Conservation (phyloP, 2,329 filamentous ascomycete genomes). For the Tolypocladium paradoxum region DNA sequence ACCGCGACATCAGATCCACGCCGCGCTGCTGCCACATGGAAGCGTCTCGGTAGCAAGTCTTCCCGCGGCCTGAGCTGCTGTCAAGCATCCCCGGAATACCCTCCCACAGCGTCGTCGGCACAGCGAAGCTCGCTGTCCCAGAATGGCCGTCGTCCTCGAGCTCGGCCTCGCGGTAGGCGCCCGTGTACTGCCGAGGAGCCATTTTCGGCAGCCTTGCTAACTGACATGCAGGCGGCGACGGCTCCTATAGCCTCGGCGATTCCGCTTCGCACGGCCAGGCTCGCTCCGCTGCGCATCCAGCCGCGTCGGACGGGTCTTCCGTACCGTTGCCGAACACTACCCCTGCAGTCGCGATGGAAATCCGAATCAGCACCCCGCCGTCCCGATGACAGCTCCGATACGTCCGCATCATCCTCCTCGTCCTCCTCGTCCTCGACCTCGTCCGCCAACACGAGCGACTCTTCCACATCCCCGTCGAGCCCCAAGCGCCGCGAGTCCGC, state of each 20-base stretch:
- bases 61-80: background rate
- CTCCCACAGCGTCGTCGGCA: background rate
- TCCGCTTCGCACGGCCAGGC: conserved; percentile 8
- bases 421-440: background rate
- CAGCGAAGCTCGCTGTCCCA: background rate
- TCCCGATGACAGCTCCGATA: background rate
- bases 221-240: conserved; percentile 4
- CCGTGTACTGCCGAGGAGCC: background rate
- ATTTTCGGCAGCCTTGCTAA: background rate
- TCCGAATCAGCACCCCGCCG: background rate
- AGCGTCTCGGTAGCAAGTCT: background rate
- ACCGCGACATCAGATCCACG: background rate
- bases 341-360: conserved; percentile 4
- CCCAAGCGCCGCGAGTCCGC: conserved; percentile 12
- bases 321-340: conserved; percentile 1
- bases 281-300: conserved; percentile 4
- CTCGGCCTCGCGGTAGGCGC: conserved; percentile 5
- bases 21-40: background rate
- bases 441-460: conserved; percentile 3
- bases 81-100: background rate
- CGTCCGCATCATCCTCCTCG: background rate
- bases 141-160: conserved; percentile 4
- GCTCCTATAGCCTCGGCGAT: conserved; percentile 9
- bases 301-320: conserved; percentile 3
- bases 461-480: conserved; percentile 7